Base-by-base conservation (phyloP, 768 basidiomycete species). In the Auricularia sp. region DNA sequence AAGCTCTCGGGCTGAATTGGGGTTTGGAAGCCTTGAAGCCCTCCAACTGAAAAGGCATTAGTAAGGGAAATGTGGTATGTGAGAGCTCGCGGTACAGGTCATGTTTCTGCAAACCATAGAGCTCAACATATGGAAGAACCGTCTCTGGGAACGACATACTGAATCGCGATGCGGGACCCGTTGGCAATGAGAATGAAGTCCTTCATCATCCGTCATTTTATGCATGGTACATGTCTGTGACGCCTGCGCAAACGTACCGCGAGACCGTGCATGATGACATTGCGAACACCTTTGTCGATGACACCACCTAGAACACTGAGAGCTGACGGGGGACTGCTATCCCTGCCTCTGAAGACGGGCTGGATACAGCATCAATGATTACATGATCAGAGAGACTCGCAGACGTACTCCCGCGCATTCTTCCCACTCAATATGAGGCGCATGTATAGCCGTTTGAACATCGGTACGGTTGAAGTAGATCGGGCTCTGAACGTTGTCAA, bases 151-250 rank as follows among this genome's bases (percentile, higher is more conserved):
- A 43, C 12, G 18, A 70, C 81, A 69, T 68, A 87, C 85, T 87
- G 86, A 66, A 87, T 81, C 0, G 78, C 83, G 64, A 87, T 84
- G 59, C 86, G 69, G 29, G 75, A 87, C 86, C 89, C 90, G 66
- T 89, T 85, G 10, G 88, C 83, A 61, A 91, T 88, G 39, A 88
- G 76, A 64, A 87, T 79, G 69, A 83, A 91, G 72, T 91, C 89
- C 65, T 66, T 36, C 29, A n/a, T 42, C 58, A 6, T n/a, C 18
- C 6, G 42, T 29, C 2, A 29, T 2, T 29, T 29, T 29, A 29
- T 29, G 29, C 29, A 29, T 29, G 29, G 29, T 29, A 29, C 29
- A 29, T 29, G 3, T 29, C 29, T 29, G 29, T 29, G 29, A 29
- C 29, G n/a, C 58, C 10, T 8, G 21, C 35, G 29, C 14, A 12